Evolutionary conservation across 768 basidiomycete genomes (phyloP), one percentile per base, ranked within the genome.

Genomic region (Filobasidium wieringae): DNA sequence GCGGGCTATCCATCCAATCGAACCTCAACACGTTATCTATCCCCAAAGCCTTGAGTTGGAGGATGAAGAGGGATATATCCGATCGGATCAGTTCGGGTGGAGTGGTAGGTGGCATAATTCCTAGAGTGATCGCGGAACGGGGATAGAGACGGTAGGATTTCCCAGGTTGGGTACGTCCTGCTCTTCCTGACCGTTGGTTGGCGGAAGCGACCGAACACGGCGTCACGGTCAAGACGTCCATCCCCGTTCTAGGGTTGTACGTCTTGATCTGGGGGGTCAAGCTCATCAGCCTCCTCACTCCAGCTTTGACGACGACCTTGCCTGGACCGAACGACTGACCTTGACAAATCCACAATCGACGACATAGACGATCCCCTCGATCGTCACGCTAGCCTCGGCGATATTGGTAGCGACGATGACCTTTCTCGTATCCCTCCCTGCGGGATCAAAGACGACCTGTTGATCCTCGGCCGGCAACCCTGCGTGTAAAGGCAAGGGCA

Each of bases 331-430:
- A 11, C 4, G 12, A 62, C 75, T 22, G 64, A 88, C 90, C 81
- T 99, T 99, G 62, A 95, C 92, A 67, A 90, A 90, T 15, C 95
- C 95, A 58, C 83, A 84, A 67, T 99, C 95, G 2, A 97, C 79
- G 14, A 99, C 92, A 67, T 84, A 97, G 63, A 85, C 86, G 60
- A 97, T 84, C 2, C 92, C 91, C 39, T 96, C 89, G 57, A 99
- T 96, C 0, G 95, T 99, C 24, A 99, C 86, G 69, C 88, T 91
- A 15, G 95, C 92, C 75, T 99, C 95, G 15, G 95, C 95, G 50
- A 97, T 92, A 70, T 99, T 99, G 0, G 95, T 99, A 3, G 88
- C 80, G 29, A 95, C 80, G 52, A 99, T 84, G 52, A 95, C 84
- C 72, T 97, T 99, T 54, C 95, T 80, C 2, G 79, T 81, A 45